Evolutionary conservation across 306 rosid genomes (phyloP).

Genomic region (Quercus agrifolia): DNA sequence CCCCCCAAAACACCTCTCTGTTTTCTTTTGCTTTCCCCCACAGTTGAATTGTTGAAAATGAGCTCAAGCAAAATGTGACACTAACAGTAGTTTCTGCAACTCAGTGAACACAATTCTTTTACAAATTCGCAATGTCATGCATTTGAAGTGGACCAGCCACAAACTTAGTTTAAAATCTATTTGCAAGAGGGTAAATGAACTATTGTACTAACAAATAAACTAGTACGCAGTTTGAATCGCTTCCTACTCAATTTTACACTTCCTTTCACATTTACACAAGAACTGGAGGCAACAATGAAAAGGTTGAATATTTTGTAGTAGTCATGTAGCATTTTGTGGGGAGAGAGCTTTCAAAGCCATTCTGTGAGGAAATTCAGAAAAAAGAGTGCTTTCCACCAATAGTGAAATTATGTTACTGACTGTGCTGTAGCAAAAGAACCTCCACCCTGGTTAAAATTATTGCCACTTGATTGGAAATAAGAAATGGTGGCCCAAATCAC

Average conservation of each 20-base stretch:
- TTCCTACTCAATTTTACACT: background rate
- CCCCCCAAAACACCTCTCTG: no score
- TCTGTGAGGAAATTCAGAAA: background rate
- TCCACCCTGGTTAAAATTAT: slow-evolving; percentile 45
- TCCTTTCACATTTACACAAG: background rate
- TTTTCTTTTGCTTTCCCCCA: background rate
- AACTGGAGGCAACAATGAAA: background rate
- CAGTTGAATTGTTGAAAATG: background rate
- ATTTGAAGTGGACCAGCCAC: background rate
- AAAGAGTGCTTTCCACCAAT: background rate
- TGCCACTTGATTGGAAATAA: slow-evolving; percentile 60
- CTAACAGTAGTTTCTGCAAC: background rate
- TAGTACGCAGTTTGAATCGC: background rate
- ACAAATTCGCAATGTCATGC: background rate
- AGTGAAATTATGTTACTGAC: slow-evolving; percentile 9
- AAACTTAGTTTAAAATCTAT: background rate
- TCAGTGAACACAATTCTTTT: background rate
- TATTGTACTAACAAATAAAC: background rate
- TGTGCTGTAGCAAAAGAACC: slow-evolving; percentile 46
- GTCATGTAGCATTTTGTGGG: background rate
- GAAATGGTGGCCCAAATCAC: slow-evolving; percentile 58
- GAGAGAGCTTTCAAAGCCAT: background rate
- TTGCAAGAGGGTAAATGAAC: background rate
- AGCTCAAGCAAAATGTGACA: no score
- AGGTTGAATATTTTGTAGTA: background rate